Evolutionary conservation across 2,329 filamentous ascomycete species (phyloP).

Genomic region (Tympanopsis confertula): DNA sequence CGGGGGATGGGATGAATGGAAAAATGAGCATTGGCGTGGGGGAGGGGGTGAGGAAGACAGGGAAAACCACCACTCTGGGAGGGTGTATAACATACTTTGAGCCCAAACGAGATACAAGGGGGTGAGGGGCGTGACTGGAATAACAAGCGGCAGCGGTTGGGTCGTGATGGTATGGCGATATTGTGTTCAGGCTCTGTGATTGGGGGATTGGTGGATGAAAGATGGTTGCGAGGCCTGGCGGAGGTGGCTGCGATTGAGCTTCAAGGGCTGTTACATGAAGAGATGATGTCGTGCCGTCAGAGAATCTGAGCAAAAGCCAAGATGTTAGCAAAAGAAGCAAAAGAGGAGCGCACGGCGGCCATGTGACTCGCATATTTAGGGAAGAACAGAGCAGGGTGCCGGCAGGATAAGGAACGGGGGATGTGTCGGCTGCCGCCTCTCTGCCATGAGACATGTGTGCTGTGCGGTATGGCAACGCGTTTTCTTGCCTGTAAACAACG

Average conservation of each 20-base stretch:
- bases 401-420: neutral
- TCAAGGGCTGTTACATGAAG: constrained; percentile 5
- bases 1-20: constrained; percentile 2
- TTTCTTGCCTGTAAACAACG: no score
- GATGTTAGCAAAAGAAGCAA: constrained; percentile 2
- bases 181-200: constrained; percentile 17
- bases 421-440: no score
- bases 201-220: constrained; percentile 4
- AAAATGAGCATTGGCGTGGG: constrained; percentile 6
- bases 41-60: constrained; percentile 5
- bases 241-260: constrained; percentile 4
- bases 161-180: constrained; percentile 36
- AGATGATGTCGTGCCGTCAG: constrained; percentile 4
- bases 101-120: constrained; percentile 36
- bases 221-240: constrained; percentile 4
- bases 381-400: neutral
- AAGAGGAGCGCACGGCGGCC: constrained; percentile 3
- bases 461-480: no score
- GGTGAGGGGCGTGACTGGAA: constrained; percentile 30
- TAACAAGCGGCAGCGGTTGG: constrained; percentile 24
- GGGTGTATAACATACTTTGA: constrained; percentile 35
- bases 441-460: no score
- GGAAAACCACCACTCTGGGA: constrained; percentile 1
- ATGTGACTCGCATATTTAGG: neutral
- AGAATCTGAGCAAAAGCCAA: constrained; percentile 2